Percentiles rank a stretch among this genome's conserved stretches.
Evolutionary conservation across 2,329 filamentous ascomycete species (phyloP).

Genomic region (Aspergillus nomiae): DNA sequence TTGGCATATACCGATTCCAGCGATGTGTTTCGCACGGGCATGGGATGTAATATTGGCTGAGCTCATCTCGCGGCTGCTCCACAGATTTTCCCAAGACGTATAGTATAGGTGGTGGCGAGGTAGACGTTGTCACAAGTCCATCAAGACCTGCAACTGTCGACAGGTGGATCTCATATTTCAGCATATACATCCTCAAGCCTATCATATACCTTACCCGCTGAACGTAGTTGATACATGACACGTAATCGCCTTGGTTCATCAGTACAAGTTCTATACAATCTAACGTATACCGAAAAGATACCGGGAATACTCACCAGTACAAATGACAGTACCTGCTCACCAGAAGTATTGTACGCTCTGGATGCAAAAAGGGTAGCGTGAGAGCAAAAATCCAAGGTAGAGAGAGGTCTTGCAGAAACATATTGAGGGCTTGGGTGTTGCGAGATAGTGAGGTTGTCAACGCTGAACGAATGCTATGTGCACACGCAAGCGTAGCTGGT

Average conservation of each 20-base stretch:
- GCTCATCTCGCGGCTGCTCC: not conserved
- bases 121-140: not conserved
- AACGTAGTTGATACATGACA: slow-evolving; percentile 7
- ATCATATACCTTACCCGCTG: slow-evolving; percentile 9
- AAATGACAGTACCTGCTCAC: slow-evolving; percentile 9
- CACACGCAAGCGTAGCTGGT: slow-evolving; percentile 8
- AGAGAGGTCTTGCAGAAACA: slow-evolving; percentile 15
- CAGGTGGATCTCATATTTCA: not conserved
- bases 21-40: not conserved
- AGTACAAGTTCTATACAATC: not conserved
- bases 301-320: slow-evolving; percentile 13
- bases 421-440: slow-evolving; percentile 3
- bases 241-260: slow-evolving; percentile 9
- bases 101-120: slow-evolving; percentile 4
- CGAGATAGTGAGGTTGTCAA: slow-evolving; percentile 9
- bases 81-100: not conserved
- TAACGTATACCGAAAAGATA: no score
- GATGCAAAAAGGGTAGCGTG: slow-evolving; percentile 7
- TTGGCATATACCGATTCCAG: slow-evolving; percentile 8
- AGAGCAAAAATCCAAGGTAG: slow-evolving; percentile 11
- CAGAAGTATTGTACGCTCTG: slow-evolving; percentile 10
- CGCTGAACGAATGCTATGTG: slow-evolving; percentile 6
- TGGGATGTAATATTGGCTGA: not conserved
- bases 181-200: slow-evolving; percentile 2
- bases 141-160: not conserved